These are phyloP conservation scores for Cryptosporidium bovis DNA, from an alignment of 169 alveolate genomes.

Conservation along the genomic window DNA sequence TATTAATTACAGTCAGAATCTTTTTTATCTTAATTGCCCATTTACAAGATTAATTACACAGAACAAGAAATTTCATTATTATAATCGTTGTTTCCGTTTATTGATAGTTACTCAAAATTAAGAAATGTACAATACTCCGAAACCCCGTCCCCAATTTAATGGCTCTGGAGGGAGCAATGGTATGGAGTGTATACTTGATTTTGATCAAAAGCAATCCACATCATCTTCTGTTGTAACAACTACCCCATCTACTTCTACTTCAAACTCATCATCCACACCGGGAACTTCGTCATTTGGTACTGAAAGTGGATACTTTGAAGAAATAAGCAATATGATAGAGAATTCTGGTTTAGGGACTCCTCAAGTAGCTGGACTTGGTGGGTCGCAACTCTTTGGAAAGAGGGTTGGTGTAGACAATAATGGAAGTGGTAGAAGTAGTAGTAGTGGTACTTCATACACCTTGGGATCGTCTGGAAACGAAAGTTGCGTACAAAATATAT, in stretches of 20 bases:
- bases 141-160: slow-evolving; percentile 63
- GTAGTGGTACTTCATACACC: background rate
- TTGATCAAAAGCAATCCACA: slow-evolving; percentile 35
- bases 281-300: slow-evolving; percentile 14
- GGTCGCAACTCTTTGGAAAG: slow-evolving; percentile 31
- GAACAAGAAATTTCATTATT: background rate
- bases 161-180: slow-evolving; percentile 5
- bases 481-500: background rate
- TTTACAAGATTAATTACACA: no score
- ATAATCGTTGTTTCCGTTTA: background rate
- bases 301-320: slow-evolving; percentile 52
- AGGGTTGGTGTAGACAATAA: background rate
- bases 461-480: background rate
- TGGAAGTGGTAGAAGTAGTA: background rate
- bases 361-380: slow-evolving; percentile 14
- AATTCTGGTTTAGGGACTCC: slow-evolving; percentile 61
- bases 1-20: no score
- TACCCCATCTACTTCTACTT: slow-evolving; percentile 44
- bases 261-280: slow-evolving; percentile 20
- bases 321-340: slow-evolving; percentile 57
- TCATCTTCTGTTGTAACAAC: slow-evolving; percentile 6
- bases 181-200: slow-evolving; percentile 4
- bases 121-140: slow-evolving; percentile 49
- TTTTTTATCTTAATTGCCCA: no score
- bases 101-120: slow-evolving; percentile 1